Conservation (phyloP, 2,329 filamentous ascomycete species). For the Cladophialophora carrionii region DNA sequence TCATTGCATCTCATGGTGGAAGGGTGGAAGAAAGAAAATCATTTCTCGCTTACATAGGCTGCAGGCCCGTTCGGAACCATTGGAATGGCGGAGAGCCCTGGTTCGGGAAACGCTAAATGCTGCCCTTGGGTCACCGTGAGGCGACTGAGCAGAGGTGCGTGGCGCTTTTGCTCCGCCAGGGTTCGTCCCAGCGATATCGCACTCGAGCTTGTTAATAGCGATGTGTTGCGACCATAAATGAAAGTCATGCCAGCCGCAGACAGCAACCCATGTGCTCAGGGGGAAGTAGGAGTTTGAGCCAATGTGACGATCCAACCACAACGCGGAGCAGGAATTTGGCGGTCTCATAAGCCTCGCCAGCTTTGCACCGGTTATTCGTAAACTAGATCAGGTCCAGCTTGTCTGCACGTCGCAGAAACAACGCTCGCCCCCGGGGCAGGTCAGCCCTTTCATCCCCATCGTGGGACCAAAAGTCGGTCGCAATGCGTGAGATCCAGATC, state of each 20-base stretch:
- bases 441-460: too few species aligned
- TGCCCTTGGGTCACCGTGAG: not conserved
- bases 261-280: not conserved
- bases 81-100: not conserved
- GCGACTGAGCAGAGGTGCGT: not conserved
- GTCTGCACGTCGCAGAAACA: too few species aligned
- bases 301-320: not conserved
- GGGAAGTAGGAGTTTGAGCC: not conserved
- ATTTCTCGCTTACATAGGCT: constrained; percentile 23
- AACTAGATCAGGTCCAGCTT: too few species aligned
- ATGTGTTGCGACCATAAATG: not conserved
- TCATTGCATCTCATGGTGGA: constrained; percentile 42
- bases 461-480: not conserved
- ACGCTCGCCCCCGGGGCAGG: too few species aligned
- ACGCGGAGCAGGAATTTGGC: too few species aligned
- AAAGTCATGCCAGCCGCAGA: not conserved
- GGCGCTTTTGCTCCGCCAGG: not conserved
- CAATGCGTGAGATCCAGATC: not conserved
- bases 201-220: not conserved
- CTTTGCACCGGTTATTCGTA: too few species aligned
- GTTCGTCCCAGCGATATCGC: not conserved
- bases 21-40: constrained; percentile 41
- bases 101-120: not conserved
- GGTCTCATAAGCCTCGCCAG: too few species aligned
- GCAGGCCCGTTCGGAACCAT: not conserved